These are phyloP conservation scores for Brassica incana DNA, from an alignment of 345 rosid species.

Conservation along the genomic window DNA sequence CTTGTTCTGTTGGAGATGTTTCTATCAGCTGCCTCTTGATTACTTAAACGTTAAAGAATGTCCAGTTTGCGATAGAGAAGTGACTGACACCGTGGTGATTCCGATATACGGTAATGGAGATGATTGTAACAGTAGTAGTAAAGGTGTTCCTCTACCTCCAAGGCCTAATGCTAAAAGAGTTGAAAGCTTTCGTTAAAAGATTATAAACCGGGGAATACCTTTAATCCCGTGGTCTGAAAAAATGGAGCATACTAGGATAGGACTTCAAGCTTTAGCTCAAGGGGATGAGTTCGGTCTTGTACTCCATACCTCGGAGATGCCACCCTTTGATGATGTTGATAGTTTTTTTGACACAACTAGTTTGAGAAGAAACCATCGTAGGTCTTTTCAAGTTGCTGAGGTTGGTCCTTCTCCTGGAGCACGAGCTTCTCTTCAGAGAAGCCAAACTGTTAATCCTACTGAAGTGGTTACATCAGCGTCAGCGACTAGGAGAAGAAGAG, in stretches of 20 bases:
- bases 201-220: background rate
- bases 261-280: slow-evolving; percentile 32
- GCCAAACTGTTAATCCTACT: slow-evolving; percentile 40
- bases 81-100: slow-evolving; percentile 48
- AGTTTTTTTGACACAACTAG: slow-evolving; percentile 37
- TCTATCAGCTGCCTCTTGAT: slow-evolving; percentile 48
- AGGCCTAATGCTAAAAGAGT: slow-evolving; percentile 58
- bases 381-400: slow-evolving; percentile 25
- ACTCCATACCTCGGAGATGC: slow-evolving; percentile 42
- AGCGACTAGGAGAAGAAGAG: slow-evolving; percentile 50
- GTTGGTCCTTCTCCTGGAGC: slow-evolving; percentile 1
- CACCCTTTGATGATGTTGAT: slow-evolving; percentile 26
- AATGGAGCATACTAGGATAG: background rate
- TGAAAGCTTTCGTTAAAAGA: slow-evolving; percentile 52
- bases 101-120: slow-evolving; percentile 59
- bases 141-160: slow-evolving; percentile 47
- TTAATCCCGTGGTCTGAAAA: too few species aligned
- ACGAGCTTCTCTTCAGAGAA: slow-evolving; percentile 16
- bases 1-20: slow-evolving; percentile 69
- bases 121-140: slow-evolving; percentile 2
- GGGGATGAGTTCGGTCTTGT: slow-evolving; percentile 37
- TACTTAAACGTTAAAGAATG: slow-evolving; percentile 47
- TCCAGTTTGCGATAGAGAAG: slow-evolving; percentile 53
- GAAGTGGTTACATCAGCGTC: slow-evolving; percentile 48
- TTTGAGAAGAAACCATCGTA: slow-evolving; percentile 38